Evolutionary conservation across 345 rosid species (phyloP).

Genomic region (Turnera subulata): DNA sequence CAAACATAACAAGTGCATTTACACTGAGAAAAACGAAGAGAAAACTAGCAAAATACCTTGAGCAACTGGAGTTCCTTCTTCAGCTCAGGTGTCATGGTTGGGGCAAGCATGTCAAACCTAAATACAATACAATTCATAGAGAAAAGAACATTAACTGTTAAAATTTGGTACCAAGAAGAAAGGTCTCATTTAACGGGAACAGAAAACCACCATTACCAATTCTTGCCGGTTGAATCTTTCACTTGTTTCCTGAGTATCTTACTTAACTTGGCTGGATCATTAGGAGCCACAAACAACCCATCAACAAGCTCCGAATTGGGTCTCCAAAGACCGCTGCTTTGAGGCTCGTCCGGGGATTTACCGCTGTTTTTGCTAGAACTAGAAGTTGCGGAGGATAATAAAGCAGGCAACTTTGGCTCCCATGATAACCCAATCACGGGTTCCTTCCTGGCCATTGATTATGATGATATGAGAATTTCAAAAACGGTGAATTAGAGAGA

Average conservation of each 20-base stretch:
- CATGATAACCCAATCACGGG: slow-evolving; percentile 73
- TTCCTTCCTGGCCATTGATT: slow-evolving; percentile 49
- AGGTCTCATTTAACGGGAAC: background rate
- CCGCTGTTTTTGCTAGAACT: background rate
- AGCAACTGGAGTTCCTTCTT: slow-evolving; percentile 85
- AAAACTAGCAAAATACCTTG: slow-evolving; percentile 61
- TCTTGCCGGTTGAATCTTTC: slow-evolving; percentile 66
- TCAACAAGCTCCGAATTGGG: slow-evolving; percentile 60
- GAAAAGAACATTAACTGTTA: background rate
- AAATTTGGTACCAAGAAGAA: background rate
- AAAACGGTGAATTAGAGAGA: too few species aligned
- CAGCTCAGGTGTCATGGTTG: slow-evolving; percentile 74
- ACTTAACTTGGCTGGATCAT: slow-evolving; percentile 60
- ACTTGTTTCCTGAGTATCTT: slow-evolving; percentile 58
- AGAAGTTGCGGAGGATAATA: slow-evolving; percentile 13
- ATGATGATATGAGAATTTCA: too few species aligned
- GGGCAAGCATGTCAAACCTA: slow-evolving; percentile 99
- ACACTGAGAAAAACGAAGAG: background rate
- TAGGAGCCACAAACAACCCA: slow-evolving; percentile 79
- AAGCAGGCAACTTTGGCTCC: slow-evolving; percentile 67
- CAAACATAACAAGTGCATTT: background rate
- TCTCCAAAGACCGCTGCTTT: slow-evolving; percentile 55
- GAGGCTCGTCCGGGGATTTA: slow-evolving; percentile 14
- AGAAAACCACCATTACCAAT: slow-evolving; percentile 43
- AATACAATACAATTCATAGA: slow-evolving; percentile 4